Evolutionary conservation across 2,329 filamentous ascomycete species (phyloP).

Genomic region (Talaromyces sp.): DNA sequence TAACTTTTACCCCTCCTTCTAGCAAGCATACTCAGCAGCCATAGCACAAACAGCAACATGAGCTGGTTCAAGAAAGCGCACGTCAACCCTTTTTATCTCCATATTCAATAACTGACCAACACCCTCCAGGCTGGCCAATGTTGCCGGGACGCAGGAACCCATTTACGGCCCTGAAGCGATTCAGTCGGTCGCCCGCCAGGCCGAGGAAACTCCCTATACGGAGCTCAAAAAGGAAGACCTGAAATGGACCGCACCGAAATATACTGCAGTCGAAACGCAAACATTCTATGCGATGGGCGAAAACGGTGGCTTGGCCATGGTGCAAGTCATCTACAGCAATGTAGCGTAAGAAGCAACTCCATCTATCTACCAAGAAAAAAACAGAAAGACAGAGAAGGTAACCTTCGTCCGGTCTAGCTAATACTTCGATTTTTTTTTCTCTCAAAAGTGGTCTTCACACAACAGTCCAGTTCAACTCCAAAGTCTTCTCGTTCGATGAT

Average conservation of each 20-base stretch:
- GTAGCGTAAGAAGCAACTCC: slow-evolving; percentile 63
- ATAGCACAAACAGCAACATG: neutral
- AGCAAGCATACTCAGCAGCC: neutral
- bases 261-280: slow-evolving; percentile 89
- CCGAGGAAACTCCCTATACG: slow-evolving; percentile 71
- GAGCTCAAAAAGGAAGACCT: slow-evolving; percentile 72
- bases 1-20: neutral
- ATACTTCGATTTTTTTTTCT: neutral
- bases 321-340: slow-evolving; percentile 96
- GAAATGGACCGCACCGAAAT: slow-evolving; percentile 75
- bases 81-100: slow-evolving; percentile 13
- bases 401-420: neutral
- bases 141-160: slow-evolving; percentile 93
- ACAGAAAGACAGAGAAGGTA: neutral
- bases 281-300: slow-evolving; percentile 87
- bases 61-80: slow-evolving; percentile 58
- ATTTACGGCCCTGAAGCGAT: slow-evolving; percentile 89
- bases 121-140: slow-evolving; percentile 56
- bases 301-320: slow-evolving; percentile 68
- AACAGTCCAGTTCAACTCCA: slow-evolving; percentile 90
- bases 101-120: slow-evolving; percentile 4
- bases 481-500: slow-evolving; percentile 75
- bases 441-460: slow-evolving; percentile 71
- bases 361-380: neutral
- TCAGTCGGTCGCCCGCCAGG: slow-evolving; percentile 76